Evolutionary conservation across 345 rosid genomes (phyloP).

Genomic region (Boechera divaricarpa): DNA sequence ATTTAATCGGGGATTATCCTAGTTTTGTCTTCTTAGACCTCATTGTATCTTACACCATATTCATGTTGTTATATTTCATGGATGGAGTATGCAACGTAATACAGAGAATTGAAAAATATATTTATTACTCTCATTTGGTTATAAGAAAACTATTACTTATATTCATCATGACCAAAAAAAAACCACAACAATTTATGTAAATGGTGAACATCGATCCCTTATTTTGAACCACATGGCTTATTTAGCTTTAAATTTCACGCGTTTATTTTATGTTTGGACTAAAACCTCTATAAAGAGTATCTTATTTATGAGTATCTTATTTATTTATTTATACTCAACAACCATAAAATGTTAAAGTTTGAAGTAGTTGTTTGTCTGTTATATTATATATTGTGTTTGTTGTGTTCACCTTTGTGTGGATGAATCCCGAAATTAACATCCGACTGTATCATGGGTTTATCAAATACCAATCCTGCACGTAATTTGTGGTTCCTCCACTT

Average conservation of each 20-base stretch:
- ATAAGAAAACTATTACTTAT: too few species aligned
- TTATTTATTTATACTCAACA: background rate
- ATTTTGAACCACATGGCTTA: too few species aligned
- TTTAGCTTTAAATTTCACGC: background rate
- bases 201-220: too few species aligned
- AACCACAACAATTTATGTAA: too few species aligned
- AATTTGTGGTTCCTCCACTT: background rate
- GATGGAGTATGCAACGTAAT: background rate
- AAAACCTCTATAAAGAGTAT: background rate
- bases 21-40: background rate
- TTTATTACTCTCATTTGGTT: background rate
- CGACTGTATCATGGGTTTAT: background rate
- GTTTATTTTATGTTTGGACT: background rate
- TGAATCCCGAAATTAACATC: background rate
- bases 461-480: conserved; percentile 11
- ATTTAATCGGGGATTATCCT: background rate
- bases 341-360: background rate
- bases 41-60: background rate
- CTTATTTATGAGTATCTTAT: background rate
- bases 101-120: background rate
- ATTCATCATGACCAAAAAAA: too few species aligned
- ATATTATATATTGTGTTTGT: background rate
- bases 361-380: background rate
- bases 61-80: background rate
- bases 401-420: too few species aligned